phyloP scores from a whole-genome alignment of 192 early-diverging fungal species.

The Tieghemiomyces parasiticus region DNA sequence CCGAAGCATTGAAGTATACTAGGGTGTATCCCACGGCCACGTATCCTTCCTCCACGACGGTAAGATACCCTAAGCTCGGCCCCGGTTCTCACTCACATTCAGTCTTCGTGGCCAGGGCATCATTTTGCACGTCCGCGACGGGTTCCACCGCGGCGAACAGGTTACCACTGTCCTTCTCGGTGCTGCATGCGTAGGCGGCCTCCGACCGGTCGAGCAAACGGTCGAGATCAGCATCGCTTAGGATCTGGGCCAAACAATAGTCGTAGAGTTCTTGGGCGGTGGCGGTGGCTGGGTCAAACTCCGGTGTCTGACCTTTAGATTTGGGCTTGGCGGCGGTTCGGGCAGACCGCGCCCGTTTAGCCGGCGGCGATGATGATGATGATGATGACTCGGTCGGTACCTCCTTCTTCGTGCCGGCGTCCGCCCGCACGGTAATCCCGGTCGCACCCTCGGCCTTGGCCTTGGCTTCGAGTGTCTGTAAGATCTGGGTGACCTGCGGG shows the following conservation, averaged over 20 bases:
- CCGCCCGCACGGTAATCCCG: background rate
- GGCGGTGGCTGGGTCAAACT: background rate
- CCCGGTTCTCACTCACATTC: too few relatives aligned
- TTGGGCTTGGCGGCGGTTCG: background rate
- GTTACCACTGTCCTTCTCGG: background rate
- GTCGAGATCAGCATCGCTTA: constrained; percentile 26
- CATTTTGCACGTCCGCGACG: constrained; percentile 20
- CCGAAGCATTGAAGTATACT: too few relatives aligned
- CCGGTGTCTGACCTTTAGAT: too few relatives aligned
- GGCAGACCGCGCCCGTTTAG: too few relatives aligned
- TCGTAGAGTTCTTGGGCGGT: background rate
- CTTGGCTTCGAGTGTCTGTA: constrained; percentile 4
- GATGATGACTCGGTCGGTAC: background rate
- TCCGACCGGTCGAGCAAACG: constrained; percentile 24
- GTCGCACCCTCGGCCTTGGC: constrained; percentile 4
- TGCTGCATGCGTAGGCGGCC: constrained; percentile 18
- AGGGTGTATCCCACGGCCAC: too few relatives aligned
- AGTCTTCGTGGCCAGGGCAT: constrained; percentile 24
- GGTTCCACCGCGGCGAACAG: constrained; percentile 1
- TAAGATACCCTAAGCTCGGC: too few relatives aligned
- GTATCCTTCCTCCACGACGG: too few relatives aligned
- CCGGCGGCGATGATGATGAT: too few relatives aligned
- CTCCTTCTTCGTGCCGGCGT: background rate
- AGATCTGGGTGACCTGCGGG: background rate
- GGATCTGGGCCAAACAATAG: constrained; percentile 15